These are phyloP conservation scores for Colletotrichum caudatum DNA, from an alignment of 2,329 filamentous ascomycete genomes.

Conservation along the genomic window DNA sequence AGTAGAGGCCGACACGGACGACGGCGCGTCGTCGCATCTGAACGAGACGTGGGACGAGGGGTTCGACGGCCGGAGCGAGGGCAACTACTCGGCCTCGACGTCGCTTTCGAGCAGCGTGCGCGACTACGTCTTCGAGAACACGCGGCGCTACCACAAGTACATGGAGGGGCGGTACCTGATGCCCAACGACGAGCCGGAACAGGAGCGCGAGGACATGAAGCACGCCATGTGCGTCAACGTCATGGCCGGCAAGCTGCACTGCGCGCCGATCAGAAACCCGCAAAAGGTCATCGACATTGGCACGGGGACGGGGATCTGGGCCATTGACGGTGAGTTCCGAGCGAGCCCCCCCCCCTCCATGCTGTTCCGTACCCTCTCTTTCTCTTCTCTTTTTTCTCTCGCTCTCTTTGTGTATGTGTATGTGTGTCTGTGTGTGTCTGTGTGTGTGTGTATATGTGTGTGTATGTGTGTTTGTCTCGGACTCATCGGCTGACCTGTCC, in stretches of 20 bases:
- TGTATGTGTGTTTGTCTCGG: too few relatives aligned
- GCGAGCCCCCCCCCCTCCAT: conserved; percentile 6
- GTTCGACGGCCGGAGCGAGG: conserved; percentile 19
- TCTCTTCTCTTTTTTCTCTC: not conserved
- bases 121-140: conserved; percentile 52
- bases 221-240: conserved; percentile 48
- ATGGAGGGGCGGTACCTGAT: conserved; percentile 54
- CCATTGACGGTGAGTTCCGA: conserved; percentile 52
- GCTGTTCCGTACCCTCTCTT: not conserved
- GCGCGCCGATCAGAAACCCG: conserved; percentile 50
- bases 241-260: conserved; percentile 52
- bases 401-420: too few relatives aligned
- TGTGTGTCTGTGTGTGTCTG: too few relatives aligned
- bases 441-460: too few relatives aligned
- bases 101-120: conserved; percentile 36
- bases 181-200: conserved; percentile 54
- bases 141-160: conserved; percentile 55
- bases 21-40: conserved; percentile 2
- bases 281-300: conserved; percentile 58
- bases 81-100: conserved; percentile 28
- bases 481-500: not conserved
- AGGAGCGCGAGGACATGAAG: conserved; percentile 39
- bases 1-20: conserved; percentile 29
- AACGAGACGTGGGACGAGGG: conserved; percentile 27
- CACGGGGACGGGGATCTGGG: conserved; percentile 60